Evolutionary conservation across 208 protist genomes (phyloP).

Genomic region (Trypanosoma congolense): DNA sequence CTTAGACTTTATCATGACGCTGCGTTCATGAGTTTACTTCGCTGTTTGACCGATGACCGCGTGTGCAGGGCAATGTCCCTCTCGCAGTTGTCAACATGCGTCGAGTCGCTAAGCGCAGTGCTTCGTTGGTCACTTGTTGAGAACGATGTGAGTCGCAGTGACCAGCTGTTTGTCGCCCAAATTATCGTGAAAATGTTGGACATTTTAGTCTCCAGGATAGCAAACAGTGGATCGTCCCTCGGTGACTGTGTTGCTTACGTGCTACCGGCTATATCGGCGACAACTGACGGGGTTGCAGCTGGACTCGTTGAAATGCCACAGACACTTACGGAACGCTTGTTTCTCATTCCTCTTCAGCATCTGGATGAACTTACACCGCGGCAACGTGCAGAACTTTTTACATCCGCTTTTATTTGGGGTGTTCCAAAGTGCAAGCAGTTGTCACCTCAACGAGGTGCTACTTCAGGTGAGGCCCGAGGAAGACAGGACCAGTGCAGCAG

Average conservation of each 20-base stretch:
- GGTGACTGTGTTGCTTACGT: slow-evolving; percentile 15
- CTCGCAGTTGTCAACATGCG: slow-evolving; percentile 38
- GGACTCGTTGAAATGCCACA: background rate
- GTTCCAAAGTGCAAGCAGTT: slow-evolving; percentile 6
- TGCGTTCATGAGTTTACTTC: slow-evolving; percentile 25
- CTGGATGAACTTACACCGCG: slow-evolving; percentile 24
- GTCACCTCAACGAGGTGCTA: background rate
- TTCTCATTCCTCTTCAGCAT: slow-evolving; percentile 11
- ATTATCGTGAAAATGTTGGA: slow-evolving; percentile 16
- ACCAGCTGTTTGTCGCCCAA: slow-evolving; percentile 5
- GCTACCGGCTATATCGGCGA: slow-evolving; percentile 1
- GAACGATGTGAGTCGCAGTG: slow-evolving; percentile 3
- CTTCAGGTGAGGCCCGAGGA: background rate
- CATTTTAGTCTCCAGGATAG: slow-evolving; percentile 2
- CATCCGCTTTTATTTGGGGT: slow-evolving; percentile 28
- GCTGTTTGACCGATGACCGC: slow-evolving; percentile 15
- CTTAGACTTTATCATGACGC: slow-evolving; percentile 28
- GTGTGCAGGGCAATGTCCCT: slow-evolving; percentile 3
- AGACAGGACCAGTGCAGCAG: background rate
- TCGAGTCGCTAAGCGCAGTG: slow-evolving; percentile 16
- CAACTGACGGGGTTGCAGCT: slow-evolving; percentile 2
- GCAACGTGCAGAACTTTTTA: slow-evolving; percentile 31
- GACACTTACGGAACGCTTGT: slow-evolving; percentile 12
- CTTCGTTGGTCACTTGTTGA: background rate
- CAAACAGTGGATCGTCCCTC: background rate